A percentile compares a stretch with the other conserved stretches of the same genome.
Evolutionary conservation across 2,329 filamentous ascomycete species (phyloP).

Genomic region (Colletotrichum orbiculare): DNA sequence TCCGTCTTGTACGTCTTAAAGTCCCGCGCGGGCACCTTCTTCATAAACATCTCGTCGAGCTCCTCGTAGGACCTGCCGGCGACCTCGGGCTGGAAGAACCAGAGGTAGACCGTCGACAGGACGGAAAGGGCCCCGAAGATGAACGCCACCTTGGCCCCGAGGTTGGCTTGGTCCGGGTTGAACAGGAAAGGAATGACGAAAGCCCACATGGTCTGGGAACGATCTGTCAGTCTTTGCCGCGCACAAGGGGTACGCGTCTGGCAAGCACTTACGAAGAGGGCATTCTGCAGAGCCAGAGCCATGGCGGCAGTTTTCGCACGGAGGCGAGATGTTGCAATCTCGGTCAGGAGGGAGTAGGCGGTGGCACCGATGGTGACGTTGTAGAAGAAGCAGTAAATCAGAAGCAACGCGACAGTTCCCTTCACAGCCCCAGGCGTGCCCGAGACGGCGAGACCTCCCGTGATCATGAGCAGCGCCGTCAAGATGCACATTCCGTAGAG

Average conservation of each 20-base stretch:
- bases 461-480: slow-evolving; percentile 44
- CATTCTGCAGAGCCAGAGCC: slow-evolving; percentile 48
- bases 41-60: slow-evolving; percentile 40
- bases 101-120: slow-evolving; percentile 44
- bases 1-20: slow-evolving; percentile 38
- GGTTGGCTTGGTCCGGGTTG: slow-evolving; percentile 45
- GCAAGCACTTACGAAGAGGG: slow-evolving; percentile 40
- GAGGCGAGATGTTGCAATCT: slow-evolving; percentile 50
- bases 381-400: slow-evolving; percentile 52
- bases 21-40: slow-evolving; percentile 39
- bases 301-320: slow-evolving; percentile 53
- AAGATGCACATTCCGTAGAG: slow-evolving; percentile 46
- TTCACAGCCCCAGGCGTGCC: slow-evolving; percentile 36
- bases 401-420: slow-evolving; percentile 48
- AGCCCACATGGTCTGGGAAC: slow-evolving; percentile 29
- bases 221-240: neutral
- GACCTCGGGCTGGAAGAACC: slow-evolving; percentile 49
- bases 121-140: slow-evolving; percentile 49
- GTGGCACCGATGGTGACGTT: slow-evolving; percentile 53
- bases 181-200: slow-evolving; percentile 44
- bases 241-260: neutral
- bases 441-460: slow-evolving; percentile 43
- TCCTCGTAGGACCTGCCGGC: slow-evolving; percentile 39
- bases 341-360: slow-evolving; percentile 50
- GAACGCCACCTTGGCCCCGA: slow-evolving; percentile 54